Percentiles rank a stretch among this genome's conserved stretches.
Evolutionary conservation across 2,329 filamentous ascomycete genomes (phyloP).

Genomic region (Pseudogymnoascus verrucosus): DNA sequence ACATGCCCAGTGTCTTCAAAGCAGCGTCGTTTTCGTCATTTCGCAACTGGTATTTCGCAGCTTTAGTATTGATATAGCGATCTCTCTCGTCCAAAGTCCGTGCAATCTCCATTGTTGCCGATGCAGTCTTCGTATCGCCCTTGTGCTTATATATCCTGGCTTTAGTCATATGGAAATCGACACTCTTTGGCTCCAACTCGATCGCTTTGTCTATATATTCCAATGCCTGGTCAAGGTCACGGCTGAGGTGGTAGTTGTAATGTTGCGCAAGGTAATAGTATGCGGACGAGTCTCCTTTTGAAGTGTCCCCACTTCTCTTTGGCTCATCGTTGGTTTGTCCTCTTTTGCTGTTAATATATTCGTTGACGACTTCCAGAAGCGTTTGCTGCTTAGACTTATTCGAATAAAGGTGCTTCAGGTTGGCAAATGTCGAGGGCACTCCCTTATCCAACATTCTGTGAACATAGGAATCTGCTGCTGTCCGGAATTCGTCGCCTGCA

Average conservation of each 20-base stretch:
- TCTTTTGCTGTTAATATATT: constrained; percentile 59
- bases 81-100: constrained; percentile 81
- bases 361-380: constrained; percentile 67
- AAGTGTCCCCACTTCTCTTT: constrained; percentile 37
- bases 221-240: constrained; percentile 72
- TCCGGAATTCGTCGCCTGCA: constrained; percentile 67
- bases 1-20: constrained; percentile 82
- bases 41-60: constrained; percentile 90
- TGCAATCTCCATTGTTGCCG: constrained; percentile 81
- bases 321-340: constrained; percentile 36
- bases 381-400: constrained; percentile 69
- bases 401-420: constrained; percentile 86
- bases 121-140: constrained; percentile 70
- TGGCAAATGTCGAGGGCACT: constrained; percentile 92
- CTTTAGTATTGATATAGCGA: constrained; percentile 96
- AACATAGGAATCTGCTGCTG: constrained; percentile 71
- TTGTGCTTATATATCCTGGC: constrained; percentile 90
- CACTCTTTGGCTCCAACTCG: constrained; percentile 66
- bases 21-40: constrained; percentile 86
- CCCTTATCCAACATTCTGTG: constrained; percentile 82
- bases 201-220: constrained; percentile 80
- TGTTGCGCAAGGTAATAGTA: constrained; percentile 94
- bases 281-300: constrained; percentile 65
- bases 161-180: constrained; percentile 92
- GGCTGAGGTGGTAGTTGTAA: constrained; percentile 86